Evolutionary conservation across 2,329 filamentous ascomycete genomes (phyloP).

Genomic region (Ophiostoma populinum): DNA sequence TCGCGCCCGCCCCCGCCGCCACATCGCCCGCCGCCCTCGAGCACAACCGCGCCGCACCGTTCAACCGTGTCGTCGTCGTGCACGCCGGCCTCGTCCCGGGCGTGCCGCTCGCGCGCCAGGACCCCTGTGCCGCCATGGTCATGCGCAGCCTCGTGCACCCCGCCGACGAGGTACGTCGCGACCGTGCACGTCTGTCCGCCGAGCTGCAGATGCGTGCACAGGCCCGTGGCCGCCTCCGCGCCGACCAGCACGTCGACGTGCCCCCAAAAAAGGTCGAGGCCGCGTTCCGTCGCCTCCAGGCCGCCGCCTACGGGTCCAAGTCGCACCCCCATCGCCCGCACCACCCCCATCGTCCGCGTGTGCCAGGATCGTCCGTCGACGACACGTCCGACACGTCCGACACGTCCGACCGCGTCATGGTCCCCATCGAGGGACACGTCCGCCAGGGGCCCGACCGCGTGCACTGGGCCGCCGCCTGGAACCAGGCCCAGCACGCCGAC

Average conservation of each 20-base stretch:
- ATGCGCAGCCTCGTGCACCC: conserved; percentile 63
- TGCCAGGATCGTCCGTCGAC: not conserved
- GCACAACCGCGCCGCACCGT: conserved; percentile 10
- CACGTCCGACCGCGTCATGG: conserved; percentile 11
- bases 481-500: conserved; percentile 27
- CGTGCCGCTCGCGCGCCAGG: conserved; percentile 47
- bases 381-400: conserved; percentile 1
- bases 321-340: conserved; percentile 1
- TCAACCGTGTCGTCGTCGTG: conserved; percentile 48
- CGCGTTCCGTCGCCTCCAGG: conserved; percentile 10
- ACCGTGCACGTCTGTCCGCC: conserved; percentile 17
- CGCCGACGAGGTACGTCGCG: conserved; percentile 32
- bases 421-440: conserved; percentile 23
- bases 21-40: conserved; percentile 15
- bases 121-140: conserved; percentile 76
- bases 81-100: conserved; percentile 76
- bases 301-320: conserved; percentile 8
- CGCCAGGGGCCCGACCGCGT: conserved; percentile 25
- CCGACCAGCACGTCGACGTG: conserved; percentile 8
- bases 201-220: conserved; percentile 18
- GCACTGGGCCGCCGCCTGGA: conserved; percentile 51
- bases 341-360: conserved; percentile 7
- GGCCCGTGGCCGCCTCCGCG: conserved; percentile 8
- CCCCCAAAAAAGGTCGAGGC: conserved; percentile 10
- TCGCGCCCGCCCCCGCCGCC: conserved; percentile 23